phyloP scores from a whole-genome alignment of 2,329 filamentous ascomycete genomes.

The Apiospora kogelbergensis region DNA sequence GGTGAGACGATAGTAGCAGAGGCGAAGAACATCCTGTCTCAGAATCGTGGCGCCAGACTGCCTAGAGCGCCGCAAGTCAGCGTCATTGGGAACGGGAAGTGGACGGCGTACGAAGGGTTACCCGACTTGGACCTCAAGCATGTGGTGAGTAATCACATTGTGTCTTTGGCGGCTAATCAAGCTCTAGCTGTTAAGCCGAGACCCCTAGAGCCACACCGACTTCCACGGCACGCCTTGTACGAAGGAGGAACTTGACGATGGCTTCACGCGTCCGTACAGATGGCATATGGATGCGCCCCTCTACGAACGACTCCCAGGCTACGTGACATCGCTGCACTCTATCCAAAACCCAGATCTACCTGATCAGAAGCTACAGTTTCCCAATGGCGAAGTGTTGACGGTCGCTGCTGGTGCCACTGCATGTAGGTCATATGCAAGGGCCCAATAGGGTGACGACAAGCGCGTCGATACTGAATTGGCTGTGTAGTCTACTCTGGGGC shows the following conservation, averaged over 20 bases:
- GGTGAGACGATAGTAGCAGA: not conserved
- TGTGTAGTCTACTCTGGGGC: conserved; percentile 7
- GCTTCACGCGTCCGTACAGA: conserved; percentile 62
- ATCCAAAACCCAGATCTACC: conserved; percentile 70
- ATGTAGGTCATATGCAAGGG: conserved; percentile 50
- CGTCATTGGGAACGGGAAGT: conserved; percentile 1
- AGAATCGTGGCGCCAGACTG: not conserved
- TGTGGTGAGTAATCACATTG: too few species aligned
- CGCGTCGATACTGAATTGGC: not conserved
- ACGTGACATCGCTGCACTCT: conserved; percentile 69
- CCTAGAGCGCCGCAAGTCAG: conserved; percentile 8
- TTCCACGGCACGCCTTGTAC: conserved; percentile 70
- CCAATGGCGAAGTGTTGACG: conserved; percentile 68
- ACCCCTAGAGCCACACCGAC: not conserved
- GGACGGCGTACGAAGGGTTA: conserved; percentile 3
- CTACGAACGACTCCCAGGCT: conserved; percentile 73
- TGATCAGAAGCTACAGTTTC: conserved; percentile 68
- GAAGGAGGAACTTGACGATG: conserved; percentile 43
- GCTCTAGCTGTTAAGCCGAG: too few species aligned
- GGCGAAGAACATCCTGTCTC: not conserved
- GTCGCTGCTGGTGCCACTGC: conserved; percentile 76
- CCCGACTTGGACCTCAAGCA: conserved; percentile 7
- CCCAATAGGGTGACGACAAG: not conserved
- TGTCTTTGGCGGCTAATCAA: too few species aligned
- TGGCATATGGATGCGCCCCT: conserved; percentile 82